A percentile compares a stretch with the other conserved stretches of the same genome.
Evolutionary conservation across 2,329 filamentous ascomycete species (phyloP).

Genomic region (Epichloe coenophiala): DNA sequence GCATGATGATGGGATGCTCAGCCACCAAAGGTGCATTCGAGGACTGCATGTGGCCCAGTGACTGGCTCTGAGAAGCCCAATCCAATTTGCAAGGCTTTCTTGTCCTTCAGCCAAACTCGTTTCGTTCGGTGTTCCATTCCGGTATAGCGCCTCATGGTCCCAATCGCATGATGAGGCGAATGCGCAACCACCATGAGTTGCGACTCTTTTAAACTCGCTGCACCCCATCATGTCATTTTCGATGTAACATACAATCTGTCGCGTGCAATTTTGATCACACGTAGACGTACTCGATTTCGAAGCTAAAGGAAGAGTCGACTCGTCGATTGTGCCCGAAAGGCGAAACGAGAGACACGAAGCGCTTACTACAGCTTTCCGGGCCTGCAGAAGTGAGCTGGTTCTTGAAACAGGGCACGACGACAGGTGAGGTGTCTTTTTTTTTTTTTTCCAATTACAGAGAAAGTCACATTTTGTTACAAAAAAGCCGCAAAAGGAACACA

Average conservation of each 20-base stretch:
- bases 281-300: too few relatives aligned
- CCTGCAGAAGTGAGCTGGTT: too few relatives aligned
- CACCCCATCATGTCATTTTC: background rate
- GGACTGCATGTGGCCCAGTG: background rate
- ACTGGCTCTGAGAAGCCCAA: background rate
- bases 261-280: background rate
- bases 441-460: background rate
- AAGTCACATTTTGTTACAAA: background rate
- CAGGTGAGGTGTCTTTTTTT: too few relatives aligned
- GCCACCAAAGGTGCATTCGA: too few relatives aligned
- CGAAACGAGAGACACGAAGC: too few relatives aligned
- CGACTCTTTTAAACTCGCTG: background rate
- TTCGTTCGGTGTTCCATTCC: conserved; percentile 6
- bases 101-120: background rate
- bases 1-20: too few relatives aligned
- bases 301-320: too few relatives aligned
- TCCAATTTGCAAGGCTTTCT: background rate
- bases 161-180: background rate
- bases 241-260: background rate
- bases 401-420: too few relatives aligned
- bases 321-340: too few relatives aligned
- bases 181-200: background rate
- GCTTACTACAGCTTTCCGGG: too few relatives aligned
- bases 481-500: background rate
- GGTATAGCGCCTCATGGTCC: conserved; percentile 3